Evolutionary conservation across 257 asterid genomes (phyloP).

Genomic region (Petunia axillaris): DNA sequence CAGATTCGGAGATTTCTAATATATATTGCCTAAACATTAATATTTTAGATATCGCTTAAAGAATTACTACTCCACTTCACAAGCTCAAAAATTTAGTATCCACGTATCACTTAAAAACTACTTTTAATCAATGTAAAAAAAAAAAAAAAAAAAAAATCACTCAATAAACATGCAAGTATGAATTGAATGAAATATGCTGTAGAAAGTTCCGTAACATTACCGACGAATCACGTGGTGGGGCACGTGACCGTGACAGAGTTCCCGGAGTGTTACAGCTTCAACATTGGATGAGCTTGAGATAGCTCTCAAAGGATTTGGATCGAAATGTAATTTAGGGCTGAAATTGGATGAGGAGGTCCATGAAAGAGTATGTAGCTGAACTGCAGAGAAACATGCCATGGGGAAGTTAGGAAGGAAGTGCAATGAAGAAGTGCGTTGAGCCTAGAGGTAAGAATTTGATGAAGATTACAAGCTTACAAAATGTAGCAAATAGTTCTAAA

Average conservation of each 20-base stretch:
- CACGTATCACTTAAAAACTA: background rate
- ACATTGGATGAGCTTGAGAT: constrained; percentile 44
- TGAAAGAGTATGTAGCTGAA: constrained; percentile 41
- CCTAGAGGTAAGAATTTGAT: too few species aligned
- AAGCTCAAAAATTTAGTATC: constrained; percentile 18
- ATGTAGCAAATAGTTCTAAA: too few species aligned
- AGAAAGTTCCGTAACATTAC: constrained; percentile 28
- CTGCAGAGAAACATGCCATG: constrained; percentile 56
- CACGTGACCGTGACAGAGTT: constrained; percentile 72
- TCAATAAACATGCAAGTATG: background rate
- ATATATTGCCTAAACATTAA: background rate
- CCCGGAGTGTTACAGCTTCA: constrained; percentile 50
- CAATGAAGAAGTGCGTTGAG: too few species aligned
- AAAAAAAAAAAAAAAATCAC: background rate
- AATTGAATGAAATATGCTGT: background rate
- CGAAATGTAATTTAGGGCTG: background rate
- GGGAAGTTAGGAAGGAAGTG: background rate
- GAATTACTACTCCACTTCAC: background rate
- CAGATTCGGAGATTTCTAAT: background rate
- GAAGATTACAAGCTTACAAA: too few species aligned
- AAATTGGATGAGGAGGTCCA: constrained; percentile 32
- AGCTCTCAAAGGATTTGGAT: constrained; percentile 29
- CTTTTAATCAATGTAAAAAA: background rate
- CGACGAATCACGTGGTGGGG: constrained; percentile 80
- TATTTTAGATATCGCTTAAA: background rate